phyloP scores from a whole-genome alignment of 2,329 filamentous ascomycete species.

The Phaeoacremonium minimum region DNA sequence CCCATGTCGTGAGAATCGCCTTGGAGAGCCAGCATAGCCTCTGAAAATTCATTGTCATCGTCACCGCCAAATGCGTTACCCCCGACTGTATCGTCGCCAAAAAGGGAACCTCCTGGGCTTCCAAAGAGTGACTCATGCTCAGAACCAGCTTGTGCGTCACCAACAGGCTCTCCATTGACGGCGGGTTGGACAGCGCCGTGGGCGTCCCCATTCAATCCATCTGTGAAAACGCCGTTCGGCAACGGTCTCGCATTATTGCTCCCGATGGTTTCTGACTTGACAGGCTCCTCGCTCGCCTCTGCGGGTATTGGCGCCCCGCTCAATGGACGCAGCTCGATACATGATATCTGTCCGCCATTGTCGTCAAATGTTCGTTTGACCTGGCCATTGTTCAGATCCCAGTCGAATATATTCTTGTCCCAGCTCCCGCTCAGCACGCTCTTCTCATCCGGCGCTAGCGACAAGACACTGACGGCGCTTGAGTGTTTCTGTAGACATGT shows the following conservation, averaged over 20 bases:
- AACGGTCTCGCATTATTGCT: slow-evolving; percentile 67
- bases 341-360: slow-evolving; percentile 78
- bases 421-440: slow-evolving; percentile 89
- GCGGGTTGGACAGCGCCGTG: slow-evolving; percentile 20
- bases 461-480: slow-evolving; percentile 86
- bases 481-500: slow-evolving; percentile 76
- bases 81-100: slow-evolving; percentile 67
- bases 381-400: slow-evolving; percentile 87
- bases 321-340: slow-evolving; percentile 78
- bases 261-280: slow-evolving; percentile 64
- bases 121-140: slow-evolving; percentile 80
- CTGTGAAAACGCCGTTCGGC: slow-evolving; percentile 47
- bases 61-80: slow-evolving; percentile 68
- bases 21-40: slow-evolving; percentile 57
- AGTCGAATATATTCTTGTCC: slow-evolving; percentile 92
- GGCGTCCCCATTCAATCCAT: slow-evolving; percentile 16
- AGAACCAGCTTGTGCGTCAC: slow-evolving; percentile 62
- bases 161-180: slow-evolving; percentile 34
- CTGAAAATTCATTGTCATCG: slow-evolving; percentile 78
- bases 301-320: slow-evolving; percentile 72
- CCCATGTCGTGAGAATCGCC: slow-evolving; percentile 32
- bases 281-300: slow-evolving; percentile 56
- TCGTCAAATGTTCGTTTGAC: slow-evolving; percentile 72
- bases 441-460: slow-evolving; percentile 77
- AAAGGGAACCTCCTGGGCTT: slow-evolving; percentile 77